These are phyloP conservation scores for Panicum virgatum DNA, from an alignment of 202 grass and related monocot species.

Conservation along the genomic window DNA sequence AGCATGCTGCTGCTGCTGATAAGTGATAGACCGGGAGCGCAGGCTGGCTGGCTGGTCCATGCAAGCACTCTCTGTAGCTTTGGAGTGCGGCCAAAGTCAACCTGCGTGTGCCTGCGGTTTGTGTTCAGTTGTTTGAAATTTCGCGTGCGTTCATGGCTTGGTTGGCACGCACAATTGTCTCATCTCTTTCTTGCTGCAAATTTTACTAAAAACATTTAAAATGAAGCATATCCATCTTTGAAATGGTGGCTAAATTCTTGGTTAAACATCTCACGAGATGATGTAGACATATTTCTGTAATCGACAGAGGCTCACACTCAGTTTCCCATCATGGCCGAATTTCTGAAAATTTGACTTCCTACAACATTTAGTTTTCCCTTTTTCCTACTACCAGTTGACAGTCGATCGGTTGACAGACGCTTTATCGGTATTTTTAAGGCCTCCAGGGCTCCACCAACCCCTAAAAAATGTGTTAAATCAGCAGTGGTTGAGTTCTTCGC, in stretches of 20 bases:
- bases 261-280: not conserved
- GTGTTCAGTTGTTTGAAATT: slow-evolving; percentile 1
- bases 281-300: not conserved
- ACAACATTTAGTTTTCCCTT: too few relatives aligned
- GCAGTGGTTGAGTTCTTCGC: slow-evolving; percentile 25
- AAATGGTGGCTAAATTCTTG: not conserved
- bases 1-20: too few relatives aligned
- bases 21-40: too few relatives aligned
- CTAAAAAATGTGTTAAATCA: slow-evolving; percentile 32
- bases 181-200: not conserved
- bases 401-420: not conserved
- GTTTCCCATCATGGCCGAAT: too few relatives aligned
- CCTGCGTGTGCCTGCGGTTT: not conserved
- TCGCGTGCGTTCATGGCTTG: not conserved
- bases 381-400: not conserved
- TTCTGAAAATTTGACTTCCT: not conserved
- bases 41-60: not conserved
- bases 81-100: slow-evolving; percentile 66
- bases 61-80: slow-evolving; percentile 33
- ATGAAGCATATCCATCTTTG: not conserved
- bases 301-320: not conserved
- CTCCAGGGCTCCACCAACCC: slow-evolving; percentile 1
- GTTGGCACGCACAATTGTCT: not conserved
- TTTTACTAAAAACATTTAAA: not conserved
- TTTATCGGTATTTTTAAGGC: not conserved